Conservation (phyloP, 345 rosid species). For the Toxicodendron radicans region DNA sequence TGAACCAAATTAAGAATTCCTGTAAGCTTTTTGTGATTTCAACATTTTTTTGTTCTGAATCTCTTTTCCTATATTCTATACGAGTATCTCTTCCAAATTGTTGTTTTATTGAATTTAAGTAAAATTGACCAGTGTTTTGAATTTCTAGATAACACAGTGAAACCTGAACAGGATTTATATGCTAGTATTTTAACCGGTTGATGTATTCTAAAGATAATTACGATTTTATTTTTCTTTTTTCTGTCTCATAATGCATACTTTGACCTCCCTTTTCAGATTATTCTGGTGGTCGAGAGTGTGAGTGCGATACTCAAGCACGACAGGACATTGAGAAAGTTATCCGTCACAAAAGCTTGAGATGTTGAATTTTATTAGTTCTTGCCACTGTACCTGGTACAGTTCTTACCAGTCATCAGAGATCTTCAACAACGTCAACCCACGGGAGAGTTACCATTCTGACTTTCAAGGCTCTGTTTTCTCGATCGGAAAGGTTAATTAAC, state of each 20-base stretch:
- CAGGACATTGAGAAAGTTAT: conserved; percentile 52
- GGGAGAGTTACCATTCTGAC: too few relatives aligned
- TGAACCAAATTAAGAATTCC: not conserved
- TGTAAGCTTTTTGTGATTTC: not conserved
- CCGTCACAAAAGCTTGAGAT: conserved; percentile 30
- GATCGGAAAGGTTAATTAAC: too few relatives aligned
- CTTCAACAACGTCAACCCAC: too few relatives aligned
- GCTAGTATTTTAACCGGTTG: not conserved
- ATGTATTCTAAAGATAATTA: not conserved
- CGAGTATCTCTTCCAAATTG: not conserved
- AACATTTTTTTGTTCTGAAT: not conserved
- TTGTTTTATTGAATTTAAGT: too few relatives aligned
- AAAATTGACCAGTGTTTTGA: too few relatives aligned
- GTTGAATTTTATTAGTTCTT: too few relatives aligned
- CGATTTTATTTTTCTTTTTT: not conserved
- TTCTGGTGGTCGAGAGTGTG: conserved; percentile 78
- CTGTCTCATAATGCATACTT: not conserved
- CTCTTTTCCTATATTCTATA: not conserved
- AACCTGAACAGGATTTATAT: not conserved
- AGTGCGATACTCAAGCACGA: conserved; percentile 84
- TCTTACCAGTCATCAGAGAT: too few relatives aligned
- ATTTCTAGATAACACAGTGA: too few relatives aligned
- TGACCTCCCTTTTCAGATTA: conserved; percentile 46
- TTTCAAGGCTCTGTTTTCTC: too few relatives aligned
- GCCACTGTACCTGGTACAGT: too few relatives aligned